phyloP scores from a whole-genome alignment of 2,329 filamentous ascomycete genomes.

The Ciborinia camelliae region DNA sequence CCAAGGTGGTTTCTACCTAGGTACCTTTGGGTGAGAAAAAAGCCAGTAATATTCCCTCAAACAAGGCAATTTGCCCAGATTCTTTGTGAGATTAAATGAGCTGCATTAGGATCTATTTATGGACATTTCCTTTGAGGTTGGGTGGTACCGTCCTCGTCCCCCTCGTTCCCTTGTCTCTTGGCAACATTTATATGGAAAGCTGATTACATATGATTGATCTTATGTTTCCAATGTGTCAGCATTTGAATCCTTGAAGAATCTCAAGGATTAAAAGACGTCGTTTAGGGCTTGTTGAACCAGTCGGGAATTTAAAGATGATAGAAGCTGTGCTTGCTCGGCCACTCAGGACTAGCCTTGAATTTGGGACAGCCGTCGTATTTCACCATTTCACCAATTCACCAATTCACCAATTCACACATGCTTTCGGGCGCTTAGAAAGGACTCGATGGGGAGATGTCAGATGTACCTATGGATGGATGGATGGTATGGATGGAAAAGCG shows the following conservation, averaged over 20 bases:
- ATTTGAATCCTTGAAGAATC: constrained; percentile 11
- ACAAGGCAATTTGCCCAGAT: constrained; percentile 8
- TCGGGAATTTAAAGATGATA: constrained; percentile 1
- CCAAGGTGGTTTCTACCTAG: background rate
- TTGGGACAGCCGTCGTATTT: constrained; percentile 8
- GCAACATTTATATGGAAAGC: constrained; percentile 3
- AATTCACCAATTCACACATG: too few species aligned
- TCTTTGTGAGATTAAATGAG: constrained; percentile 13
- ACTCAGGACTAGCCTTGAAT: constrained; percentile 3
- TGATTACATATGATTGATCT: constrained; percentile 17
- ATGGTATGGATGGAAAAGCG: constrained; percentile 13
- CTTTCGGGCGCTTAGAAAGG: constrained; percentile 14
- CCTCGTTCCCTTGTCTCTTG: constrained; percentile 4
- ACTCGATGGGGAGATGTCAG: background rate
- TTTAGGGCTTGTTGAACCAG: constrained; percentile 16
- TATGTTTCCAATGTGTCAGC: constrained; percentile 13
- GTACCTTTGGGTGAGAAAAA: background rate
- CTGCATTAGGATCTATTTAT: constrained; percentile 19
- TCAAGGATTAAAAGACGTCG: constrained; percentile 5
- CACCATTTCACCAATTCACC: too few species aligned
- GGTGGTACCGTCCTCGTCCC: background rate
- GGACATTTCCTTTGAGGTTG: background rate
- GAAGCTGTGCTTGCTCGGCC: constrained; percentile 15
- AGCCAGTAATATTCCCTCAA: constrained; percentile 1
- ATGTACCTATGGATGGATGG: too few species aligned